Evolutionary conservation across 768 basidiomycete genomes (phyloP).

Genomic region (Suillus placidus): DNA sequence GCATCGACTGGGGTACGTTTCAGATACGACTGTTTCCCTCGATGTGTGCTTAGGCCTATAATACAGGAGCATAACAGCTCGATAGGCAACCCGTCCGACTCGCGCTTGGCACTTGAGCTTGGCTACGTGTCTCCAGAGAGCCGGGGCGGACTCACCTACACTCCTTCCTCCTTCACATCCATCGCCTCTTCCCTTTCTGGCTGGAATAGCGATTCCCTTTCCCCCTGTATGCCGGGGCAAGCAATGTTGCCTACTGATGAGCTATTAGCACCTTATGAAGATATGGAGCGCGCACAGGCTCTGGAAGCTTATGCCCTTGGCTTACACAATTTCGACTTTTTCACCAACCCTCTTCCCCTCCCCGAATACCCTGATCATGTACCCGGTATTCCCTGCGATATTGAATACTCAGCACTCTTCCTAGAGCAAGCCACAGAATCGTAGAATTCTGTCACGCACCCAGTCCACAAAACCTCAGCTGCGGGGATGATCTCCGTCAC

Average conservation of each 20-base stretch:
- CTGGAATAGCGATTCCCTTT: constrained; percentile 41
- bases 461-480: background rate
- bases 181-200: constrained; percentile 41
- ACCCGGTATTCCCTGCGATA: background rate
- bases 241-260: constrained; percentile 2
- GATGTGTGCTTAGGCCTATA: background rate
- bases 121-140: background rate
- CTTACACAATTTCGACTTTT: constrained; percentile 29
- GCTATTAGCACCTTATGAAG: constrained; percentile 15
- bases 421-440: constrained; percentile 8
- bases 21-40: background rate
- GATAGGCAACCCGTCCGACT: background rate
- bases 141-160: background rate
- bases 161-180: constrained; percentile 34
- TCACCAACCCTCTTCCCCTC: constrained; percentile 9
- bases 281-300: constrained; percentile 28
- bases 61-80: background rate
- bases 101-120: background rate
- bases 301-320: constrained; percentile 35
- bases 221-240: constrained; percentile 11
- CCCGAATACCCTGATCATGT: constrained; percentile 11
- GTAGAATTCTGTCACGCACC: background rate
- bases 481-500: background rate
- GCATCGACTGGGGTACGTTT: background rate
- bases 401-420: constrained; percentile 9